Evolutionary conservation across 345 rosid species (phyloP).

Genomic region (Toxicodendron radicans): DNA sequence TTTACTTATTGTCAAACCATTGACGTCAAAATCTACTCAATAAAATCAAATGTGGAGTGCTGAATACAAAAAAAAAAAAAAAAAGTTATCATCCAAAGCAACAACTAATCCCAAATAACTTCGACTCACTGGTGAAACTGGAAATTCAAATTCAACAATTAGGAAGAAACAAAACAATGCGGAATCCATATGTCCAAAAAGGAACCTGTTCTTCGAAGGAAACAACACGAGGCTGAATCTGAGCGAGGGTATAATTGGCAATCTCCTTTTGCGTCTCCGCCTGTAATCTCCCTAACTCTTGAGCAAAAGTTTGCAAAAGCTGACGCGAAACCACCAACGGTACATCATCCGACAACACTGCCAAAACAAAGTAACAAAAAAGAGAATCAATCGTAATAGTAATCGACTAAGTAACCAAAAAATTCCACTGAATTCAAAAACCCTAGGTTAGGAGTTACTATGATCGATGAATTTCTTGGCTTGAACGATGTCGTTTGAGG

Average conservation of each 20-base stretch:
- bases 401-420: neutral
- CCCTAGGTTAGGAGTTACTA: constrained; percentile 38
- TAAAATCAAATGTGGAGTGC: too few relatives aligned
- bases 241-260: constrained; percentile 82
- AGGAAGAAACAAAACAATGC: neutral
- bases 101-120: neutral
- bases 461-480: constrained; percentile 93
- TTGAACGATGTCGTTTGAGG: constrained; percentile 74
- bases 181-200: neutral
- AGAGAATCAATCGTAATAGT: neutral
- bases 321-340: constrained; percentile 96
- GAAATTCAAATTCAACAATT: neutral
- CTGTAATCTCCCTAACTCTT: constrained; percentile 78
- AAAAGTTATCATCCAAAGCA: neutral
- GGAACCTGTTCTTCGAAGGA: constrained; percentile 97
- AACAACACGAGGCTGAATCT: constrained; percentile 97
- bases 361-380: neutral
- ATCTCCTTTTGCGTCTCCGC: constrained; percentile 86
- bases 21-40: too few relatives aligned
- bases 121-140: neutral
- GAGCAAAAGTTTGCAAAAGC: constrained; percentile 83
- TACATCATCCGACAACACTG: constrained; percentile 91
- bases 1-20: too few relatives aligned
- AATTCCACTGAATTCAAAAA: neutral
- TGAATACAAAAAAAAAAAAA: too few relatives aligned